Evolutionary conservation across 2,329 filamentous ascomycete species (phyloP).

Genomic region (Botrytis fragariae): DNA sequence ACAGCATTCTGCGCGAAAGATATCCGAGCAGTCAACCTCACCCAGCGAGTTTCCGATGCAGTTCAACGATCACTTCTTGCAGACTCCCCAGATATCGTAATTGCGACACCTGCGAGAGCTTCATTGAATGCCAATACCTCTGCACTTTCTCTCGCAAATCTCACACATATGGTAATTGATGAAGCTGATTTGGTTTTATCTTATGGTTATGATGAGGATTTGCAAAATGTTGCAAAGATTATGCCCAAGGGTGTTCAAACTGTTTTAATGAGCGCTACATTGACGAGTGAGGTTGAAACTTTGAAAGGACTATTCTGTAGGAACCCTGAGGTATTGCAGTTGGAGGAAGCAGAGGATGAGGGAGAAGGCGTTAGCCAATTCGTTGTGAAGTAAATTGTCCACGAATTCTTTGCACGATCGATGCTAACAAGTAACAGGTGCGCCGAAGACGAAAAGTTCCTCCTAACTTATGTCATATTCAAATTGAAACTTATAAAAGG

Average conservation of each 20-base stretch:
- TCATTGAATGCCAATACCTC: conserved; percentile 73
- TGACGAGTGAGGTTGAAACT: conserved; percentile 82
- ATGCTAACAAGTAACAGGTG: conserved; percentile 52
- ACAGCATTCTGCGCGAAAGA: conserved; percentile 82
- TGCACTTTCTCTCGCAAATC: conserved; percentile 65
- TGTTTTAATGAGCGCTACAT: conserved; percentile 88
- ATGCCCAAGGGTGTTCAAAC: conserved; percentile 86
- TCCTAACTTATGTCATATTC: conserved; percentile 90
- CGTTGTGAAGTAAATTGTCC: conserved; percentile 64
- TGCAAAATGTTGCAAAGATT: conserved; percentile 73
- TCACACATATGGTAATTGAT: conserved; percentile 79
- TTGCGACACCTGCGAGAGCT: conserved; percentile 85
- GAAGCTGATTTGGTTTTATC: conserved; percentile 92
- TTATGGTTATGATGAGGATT: conserved; percentile 90
- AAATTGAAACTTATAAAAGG: conserved; percentile 92
- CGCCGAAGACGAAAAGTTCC: conserved; percentile 95
- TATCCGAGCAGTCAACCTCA: conserved; percentile 78
- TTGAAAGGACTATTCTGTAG: conserved; percentile 83
- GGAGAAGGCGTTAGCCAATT: conserved; percentile 80
- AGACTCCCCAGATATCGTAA: conserved; percentile 82
- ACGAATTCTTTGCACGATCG: not conserved
- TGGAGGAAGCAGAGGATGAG: conserved; percentile 79
- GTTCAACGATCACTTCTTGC: conserved; percentile 85
- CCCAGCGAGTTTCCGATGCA: conserved; percentile 83
- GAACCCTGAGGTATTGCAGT: conserved; percentile 73